phyloP scores from a whole-genome alignment of 192 early-diverging fungal species.

The Entomortierella parvispora region DNA sequence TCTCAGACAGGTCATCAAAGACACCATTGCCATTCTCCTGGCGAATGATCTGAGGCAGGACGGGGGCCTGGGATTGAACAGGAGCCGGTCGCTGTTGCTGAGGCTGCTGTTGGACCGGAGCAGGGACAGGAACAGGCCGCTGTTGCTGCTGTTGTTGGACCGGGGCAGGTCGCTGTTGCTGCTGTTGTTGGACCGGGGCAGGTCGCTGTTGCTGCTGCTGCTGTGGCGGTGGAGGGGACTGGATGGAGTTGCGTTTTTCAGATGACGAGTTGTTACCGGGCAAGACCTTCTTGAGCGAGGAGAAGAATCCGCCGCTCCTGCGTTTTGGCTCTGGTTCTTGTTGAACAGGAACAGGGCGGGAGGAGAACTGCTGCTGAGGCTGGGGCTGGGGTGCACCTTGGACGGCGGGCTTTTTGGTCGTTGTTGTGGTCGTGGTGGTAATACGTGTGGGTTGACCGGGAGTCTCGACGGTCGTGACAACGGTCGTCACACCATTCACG shows the following conservation, averaged over 20 bases:
- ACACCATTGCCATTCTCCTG: slow-evolving; percentile 21
- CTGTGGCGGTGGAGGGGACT: background rate
- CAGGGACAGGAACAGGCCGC: background rate
- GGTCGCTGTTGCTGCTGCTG: slow-evolving; percentile 21
- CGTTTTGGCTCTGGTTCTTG: slow-evolving; percentile 18
- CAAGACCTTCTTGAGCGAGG: slow-evolving; percentile 26
- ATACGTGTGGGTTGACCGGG: slow-evolving; percentile 47
- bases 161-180: slow-evolving; percentile 1
- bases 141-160: slow-evolving; percentile 16
- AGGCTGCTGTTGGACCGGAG: background rate
- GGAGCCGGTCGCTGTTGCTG: background rate
- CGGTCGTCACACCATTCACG: slow-evolving; percentile 37
- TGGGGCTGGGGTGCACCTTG: slow-evolving; percentile 12
- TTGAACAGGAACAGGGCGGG: background rate
- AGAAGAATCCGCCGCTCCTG: slow-evolving; percentile 27
- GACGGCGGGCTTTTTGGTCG: slow-evolving; percentile 32
- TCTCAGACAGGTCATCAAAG: slow-evolving; percentile 35
- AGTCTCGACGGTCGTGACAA: slow-evolving; percentile 32
- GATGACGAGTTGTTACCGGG: slow-evolving; percentile 3
- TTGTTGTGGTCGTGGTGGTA: slow-evolving; percentile 39
- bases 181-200: background rate
- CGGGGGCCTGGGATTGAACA: background rate
- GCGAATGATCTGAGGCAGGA: slow-evolving; percentile 13
- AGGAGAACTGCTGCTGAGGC: background rate
- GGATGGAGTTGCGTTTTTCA: slow-evolving; percentile 6